Evolutionary conservation across 148 eudicot species (phyloP), one percentile per base, ranked within the genome.

Genomic region (Vaccinium macrocarpon): DNA sequence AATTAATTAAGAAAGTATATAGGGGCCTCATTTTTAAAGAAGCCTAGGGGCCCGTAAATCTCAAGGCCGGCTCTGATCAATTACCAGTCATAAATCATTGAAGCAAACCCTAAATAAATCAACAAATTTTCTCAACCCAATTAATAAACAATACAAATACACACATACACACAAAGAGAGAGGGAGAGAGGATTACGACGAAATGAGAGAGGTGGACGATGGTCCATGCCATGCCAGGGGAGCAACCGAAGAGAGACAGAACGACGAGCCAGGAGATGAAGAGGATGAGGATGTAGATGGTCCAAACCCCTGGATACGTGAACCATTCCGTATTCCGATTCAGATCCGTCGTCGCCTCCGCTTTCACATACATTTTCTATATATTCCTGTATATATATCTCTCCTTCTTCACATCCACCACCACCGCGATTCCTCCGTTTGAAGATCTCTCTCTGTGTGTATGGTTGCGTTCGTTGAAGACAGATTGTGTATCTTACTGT

Each of bases 161-260:
- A 38, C 4, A n/a, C 1, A 32, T 42, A 42, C 46, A 42, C 46
- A 42, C 46, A 42, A 0, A 52, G n/a, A 14, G 4, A 29, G 9
- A 73, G 25, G 1, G 72, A 9, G 1, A 53, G 71, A 68, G 64
- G 35, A 84, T 52, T 88, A 94, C 98, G 9, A 89, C 32, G 74
- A 90, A 93, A 87, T 94, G 96, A 82, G 86, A 53, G 79, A 94
- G 94, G 86, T 94, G 92, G 66, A 94, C 95, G 75, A 91, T 48
- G 85, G 98, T 93, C 96, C 95, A 94, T 73, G 98, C 96, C 90
- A 91, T 89, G 83, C 96, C 98, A 82, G 98, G 87, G 46, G 94
- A 88, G 78, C 96, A 94, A 18, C 88, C 90, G 53, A 91, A 88
- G 76, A 94, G 59, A 50, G 95, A 93, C 80, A 93, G 96, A 53